Conservation (phyloP, 768 basidiomycete species). For the Pisolithus microcarpus region DNA sequence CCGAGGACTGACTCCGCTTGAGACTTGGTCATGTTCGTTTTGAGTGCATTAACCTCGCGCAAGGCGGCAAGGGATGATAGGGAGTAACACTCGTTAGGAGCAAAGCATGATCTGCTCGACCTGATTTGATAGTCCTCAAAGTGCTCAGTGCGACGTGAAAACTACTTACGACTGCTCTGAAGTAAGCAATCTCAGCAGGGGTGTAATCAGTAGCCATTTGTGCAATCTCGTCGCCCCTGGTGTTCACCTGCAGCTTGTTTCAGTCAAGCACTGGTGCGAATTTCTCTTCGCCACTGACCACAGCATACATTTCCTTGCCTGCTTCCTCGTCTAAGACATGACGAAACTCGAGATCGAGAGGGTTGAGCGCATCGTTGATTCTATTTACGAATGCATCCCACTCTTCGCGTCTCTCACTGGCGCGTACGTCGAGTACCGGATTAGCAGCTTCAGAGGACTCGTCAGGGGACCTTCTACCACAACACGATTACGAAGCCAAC, state of each 20-base stretch:
- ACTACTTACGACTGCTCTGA: conserved; percentile 67
- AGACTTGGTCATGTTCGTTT: conserved; percentile 60
- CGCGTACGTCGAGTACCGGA: conserved; percentile 39
- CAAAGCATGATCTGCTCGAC: conserved; percentile 84
- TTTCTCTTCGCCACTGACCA: conserved; percentile 43
- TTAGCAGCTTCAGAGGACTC: conserved; percentile 41
- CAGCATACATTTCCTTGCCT: conserved; percentile 56
- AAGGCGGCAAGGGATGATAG: conserved; percentile 72
- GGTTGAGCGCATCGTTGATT: conserved; percentile 59
- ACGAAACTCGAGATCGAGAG: conserved; percentile 68
- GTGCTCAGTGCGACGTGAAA: background rate
- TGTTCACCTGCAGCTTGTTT: conserved; percentile 53
- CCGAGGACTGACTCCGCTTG: conserved; percentile 66
- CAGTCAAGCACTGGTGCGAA: background rate
- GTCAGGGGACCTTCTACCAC: background rate
- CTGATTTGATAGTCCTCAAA: conserved; percentile 33
- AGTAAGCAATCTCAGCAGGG: conserved; percentile 72
- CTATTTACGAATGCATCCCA: conserved; percentile 56
- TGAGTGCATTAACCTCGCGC: conserved; percentile 57
- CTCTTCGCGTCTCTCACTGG: conserved; percentile 34
- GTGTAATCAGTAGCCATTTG: conserved; percentile 82
- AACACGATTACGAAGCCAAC: conserved; percentile 29
- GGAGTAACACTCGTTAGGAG: conserved; percentile 66
- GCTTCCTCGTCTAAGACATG: conserved; percentile 54
- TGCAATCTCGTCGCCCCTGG: conserved; percentile 72